Evolutionary conservation across 2,329 filamentous ascomycete species (phyloP).

Genomic region (Venturia aucupariae): DNA sequence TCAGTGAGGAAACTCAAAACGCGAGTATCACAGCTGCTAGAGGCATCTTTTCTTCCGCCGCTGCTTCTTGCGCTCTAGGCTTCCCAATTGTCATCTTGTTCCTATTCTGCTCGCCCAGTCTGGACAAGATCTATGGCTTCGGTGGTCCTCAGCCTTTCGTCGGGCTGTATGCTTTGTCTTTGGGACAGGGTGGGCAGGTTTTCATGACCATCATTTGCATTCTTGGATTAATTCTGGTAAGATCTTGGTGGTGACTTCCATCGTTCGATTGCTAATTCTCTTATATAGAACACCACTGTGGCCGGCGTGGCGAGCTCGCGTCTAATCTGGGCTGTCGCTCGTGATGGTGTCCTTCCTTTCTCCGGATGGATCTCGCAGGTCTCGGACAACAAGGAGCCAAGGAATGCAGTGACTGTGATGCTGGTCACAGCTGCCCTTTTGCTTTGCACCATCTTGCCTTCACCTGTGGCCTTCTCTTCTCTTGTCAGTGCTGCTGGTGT

Average conservation of each 20-base stretch:
- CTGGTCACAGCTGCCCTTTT: slow-evolving; percentile 45
- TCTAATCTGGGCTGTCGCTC: slow-evolving; percentile 54
- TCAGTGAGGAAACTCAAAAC: slow-evolving; percentile 53
- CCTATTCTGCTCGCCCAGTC: slow-evolving; percentile 48
- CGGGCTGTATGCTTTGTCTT: slow-evolving; percentile 46
- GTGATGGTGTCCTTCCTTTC: slow-evolving; percentile 52
- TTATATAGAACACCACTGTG: slow-evolving; percentile 47
- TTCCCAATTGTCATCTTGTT: slow-evolving; percentile 49
- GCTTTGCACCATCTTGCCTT: slow-evolving; percentile 51
- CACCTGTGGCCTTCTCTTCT: slow-evolving; percentile 32
- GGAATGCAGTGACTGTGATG: slow-evolving; percentile 51
- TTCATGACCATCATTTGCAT: slow-evolving; percentile 53
- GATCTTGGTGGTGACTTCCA: slow-evolving; percentile 19
- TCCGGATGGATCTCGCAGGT: slow-evolving; percentile 50
- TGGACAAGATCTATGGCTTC: slow-evolving; percentile 44
- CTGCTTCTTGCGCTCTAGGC: slow-evolving; percentile 47
- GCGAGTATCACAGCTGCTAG: slow-evolving; percentile 46
- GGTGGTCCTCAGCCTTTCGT: slow-evolving; percentile 51
- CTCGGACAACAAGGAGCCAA: slow-evolving; percentile 45
- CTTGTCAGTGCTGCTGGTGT: slow-evolving; percentile 32
- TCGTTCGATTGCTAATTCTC: neutral
- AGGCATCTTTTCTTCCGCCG: slow-evolving; percentile 53
- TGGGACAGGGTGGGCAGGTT: slow-evolving; percentile 49
- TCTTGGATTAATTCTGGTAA: slow-evolving; percentile 38
- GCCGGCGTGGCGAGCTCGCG: slow-evolving; percentile 50